Conservation (phyloP, 192 early-diverging fungal genomes). For the Entomortierella parvispora region DNA sequence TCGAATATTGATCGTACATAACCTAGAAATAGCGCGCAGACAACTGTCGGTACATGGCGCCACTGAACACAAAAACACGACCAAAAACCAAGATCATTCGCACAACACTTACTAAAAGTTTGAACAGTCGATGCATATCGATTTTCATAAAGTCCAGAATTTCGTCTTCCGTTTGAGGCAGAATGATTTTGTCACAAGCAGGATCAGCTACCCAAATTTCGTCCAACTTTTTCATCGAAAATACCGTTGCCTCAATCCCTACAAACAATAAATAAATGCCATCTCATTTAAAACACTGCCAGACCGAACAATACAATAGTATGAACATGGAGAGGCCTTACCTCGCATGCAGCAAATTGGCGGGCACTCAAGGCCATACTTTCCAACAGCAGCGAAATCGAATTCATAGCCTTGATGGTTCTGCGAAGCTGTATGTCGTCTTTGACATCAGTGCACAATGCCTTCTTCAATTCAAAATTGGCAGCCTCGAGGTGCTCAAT, state of each 20-base stretch:
- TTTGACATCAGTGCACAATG: constrained; percentile 22
- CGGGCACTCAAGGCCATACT: constrained; percentile 8
- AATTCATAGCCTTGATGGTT: constrained; percentile 28
- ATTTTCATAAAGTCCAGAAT: constrained; percentile 25
- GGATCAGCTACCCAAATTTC: constrained; percentile 24
- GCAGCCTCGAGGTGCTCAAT: constrained; percentile 25
- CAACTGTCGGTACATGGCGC: not conserved
- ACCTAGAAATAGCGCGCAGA: not conserved
- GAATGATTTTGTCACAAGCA: constrained; percentile 14
- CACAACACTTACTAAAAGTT: constrained; percentile 11
- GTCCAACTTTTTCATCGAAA: constrained; percentile 18
- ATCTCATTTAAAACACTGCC: not conserved
- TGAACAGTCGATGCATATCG: constrained; percentile 21
- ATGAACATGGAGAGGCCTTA: not conserved
- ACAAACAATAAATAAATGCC: constrained; percentile 6
- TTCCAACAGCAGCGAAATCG: constrained; percentile 6
- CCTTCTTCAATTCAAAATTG: constrained; percentile 24
- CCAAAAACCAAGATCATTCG: constrained; percentile 9
- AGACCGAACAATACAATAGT: not conserved
- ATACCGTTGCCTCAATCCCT: constrained; percentile 13
- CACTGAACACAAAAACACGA: constrained; percentile 3
- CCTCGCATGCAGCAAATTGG: constrained; percentile 13
- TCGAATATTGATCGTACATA: constrained; percentile 16
- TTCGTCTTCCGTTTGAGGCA: constrained; percentile 20
- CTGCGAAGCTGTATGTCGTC: constrained; percentile 28